Evolutionary conservation across 495 filamentous ascomycete genomes (phyloP).

Genomic region (Chlorociboria aeruginascens): DNA sequence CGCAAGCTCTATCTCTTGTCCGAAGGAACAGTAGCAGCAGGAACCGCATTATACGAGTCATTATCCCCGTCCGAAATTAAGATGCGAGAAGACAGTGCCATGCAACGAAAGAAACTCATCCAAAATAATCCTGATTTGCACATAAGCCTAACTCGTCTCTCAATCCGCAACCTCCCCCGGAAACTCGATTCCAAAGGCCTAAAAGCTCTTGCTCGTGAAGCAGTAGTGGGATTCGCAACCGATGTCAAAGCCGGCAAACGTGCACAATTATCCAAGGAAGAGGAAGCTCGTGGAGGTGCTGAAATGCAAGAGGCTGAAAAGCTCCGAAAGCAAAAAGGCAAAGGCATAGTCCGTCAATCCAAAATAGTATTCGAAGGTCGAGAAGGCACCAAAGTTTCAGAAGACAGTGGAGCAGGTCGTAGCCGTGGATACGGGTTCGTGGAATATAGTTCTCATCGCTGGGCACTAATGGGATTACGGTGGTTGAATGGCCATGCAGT

Average conservation of each 20-base stretch:
- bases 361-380: constrained; percentile 86
- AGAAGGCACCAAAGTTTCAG: constrained; percentile 67
- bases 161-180: constrained; percentile 83
- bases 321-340: constrained; percentile 66
- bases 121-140: constrained; percentile 83
- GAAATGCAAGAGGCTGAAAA: constrained; percentile 71
- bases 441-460: constrained; percentile 88
- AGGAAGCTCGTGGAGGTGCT: constrained; percentile 61
- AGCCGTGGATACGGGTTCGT: constrained; percentile 94
- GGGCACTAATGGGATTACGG: constrained; percentile 87
- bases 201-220: constrained; percentile 80
- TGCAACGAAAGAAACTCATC: constrained; percentile 81
- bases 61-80: constrained; percentile 72
- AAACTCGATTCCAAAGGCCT: constrained; percentile 77
- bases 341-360: constrained; percentile 87
- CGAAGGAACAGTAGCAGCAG: constrained; percentile 68
- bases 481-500: constrained; percentile 84
- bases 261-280: constrained; percentile 73
- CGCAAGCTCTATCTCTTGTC: constrained; percentile 80
- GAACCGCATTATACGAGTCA: constrained; percentile 59
- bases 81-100: constrained; percentile 77
- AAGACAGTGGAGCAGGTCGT: constrained; percentile 58
- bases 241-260: constrained; percentile 70
- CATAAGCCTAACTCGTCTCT: constrained; percentile 83
- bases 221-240: constrained; percentile 82